A percentile compares a stretch with the other conserved stretches of the same genome.
These are phyloP conservation scores for Incumbomyces lentus DNA, from an alignment of 2,329 filamentous ascomycete species.

Conservation along the genomic window DNA sequence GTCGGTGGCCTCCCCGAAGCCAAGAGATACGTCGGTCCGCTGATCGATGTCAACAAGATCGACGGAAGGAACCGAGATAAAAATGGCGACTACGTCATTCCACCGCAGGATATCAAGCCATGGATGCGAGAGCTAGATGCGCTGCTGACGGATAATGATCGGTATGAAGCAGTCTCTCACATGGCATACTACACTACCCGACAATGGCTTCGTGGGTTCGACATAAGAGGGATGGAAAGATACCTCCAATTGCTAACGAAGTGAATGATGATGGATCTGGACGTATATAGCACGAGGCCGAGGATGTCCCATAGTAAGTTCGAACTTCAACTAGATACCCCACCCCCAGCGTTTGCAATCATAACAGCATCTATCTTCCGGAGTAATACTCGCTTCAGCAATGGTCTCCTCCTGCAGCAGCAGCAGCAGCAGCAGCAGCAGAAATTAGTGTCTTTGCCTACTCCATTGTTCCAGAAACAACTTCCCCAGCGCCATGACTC, in stretches of 20 bases:
- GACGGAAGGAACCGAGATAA: slow-evolving; percentile 2
- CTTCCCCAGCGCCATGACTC: too few relatives aligned
- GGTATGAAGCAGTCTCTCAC: slow-evolving; percentile 8
- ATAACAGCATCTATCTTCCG: too few relatives aligned
- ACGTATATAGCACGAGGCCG: too few relatives aligned
- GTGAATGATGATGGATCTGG: slow-evolving; percentile 4
- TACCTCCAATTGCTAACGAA: background rate
- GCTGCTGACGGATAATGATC: slow-evolving; percentile 9
- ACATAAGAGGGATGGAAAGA: slow-evolving; percentile 3
- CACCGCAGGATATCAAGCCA: slow-evolving; percentile 8
- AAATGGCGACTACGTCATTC: slow-evolving; percentile 7
- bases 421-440: too few relatives aligned
- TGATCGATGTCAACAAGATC: slow-evolving; percentile 8
- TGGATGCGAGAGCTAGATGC: slow-evolving; percentile 6
- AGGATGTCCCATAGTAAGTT: too few relatives aligned
- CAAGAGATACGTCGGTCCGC: slow-evolving; percentile 9
- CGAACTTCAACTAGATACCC: too few relatives aligned
- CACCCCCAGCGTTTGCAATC: too few relatives aligned
- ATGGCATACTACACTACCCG: slow-evolving; percentile 6
- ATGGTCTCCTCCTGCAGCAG: too few relatives aligned
- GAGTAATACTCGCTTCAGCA: too few relatives aligned
- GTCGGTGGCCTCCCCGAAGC: slow-evolving; percentile 15
- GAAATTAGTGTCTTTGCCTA: too few relatives aligned
- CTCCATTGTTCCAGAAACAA: too few relatives aligned
- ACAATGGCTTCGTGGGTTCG: slow-evolving; percentile 1